Base-by-base conservation (phyloP, 1,284 basidiomycete species). In the Boletus semigastroideus region DNA sequence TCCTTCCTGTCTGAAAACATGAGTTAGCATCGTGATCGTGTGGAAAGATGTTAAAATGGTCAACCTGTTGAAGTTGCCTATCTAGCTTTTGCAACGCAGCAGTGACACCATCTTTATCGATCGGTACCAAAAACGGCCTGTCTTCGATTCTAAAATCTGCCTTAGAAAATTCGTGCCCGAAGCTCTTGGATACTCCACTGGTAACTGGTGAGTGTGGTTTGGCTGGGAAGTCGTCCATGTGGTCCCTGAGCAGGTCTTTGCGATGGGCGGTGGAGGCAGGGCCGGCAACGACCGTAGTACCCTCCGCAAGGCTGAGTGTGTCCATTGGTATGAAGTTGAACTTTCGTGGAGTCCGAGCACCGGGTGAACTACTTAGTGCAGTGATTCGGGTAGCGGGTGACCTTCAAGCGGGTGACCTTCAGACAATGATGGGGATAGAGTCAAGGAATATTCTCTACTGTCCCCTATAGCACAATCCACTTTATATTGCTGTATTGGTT, bases 21-120 rank as follows among this genome's bases (percentile, higher is more conserved):
- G 30, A 10, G 40, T 57, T 20, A 54, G 48, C 36, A 48, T 34
- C 34, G 16, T 39, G 19, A 42, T 22, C 5, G 5, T 12, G 34
- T 27, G 25, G 30, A 36, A 33, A 4, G 39, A 41, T 28, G 27
- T 25, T 14, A 50, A 53, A 46, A 31, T 13, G 17, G 59, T 73
- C 37, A 60, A 82, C 87, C 58, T 73, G 64, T 52, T 68, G 68
- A 31, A 90, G 73, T 60, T 87, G 80, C 36, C 52, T 52, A 57
- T 90, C 83, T 36, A 90, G 78, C 61, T 82, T 82, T 63, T 86
- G 74, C 39, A 90, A 63, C 6, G 88, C 87, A 37, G 68, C 76
- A 44, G 82, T 78, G 36, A 89, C 61, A 41, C 87, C 86, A 25
- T 78, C 78, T 61, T 79, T 81, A 27, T 76, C 78, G 52, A 90